Base-by-base conservation (phyloP, 2,329 filamentous ascomycete genomes). In the Diaporthe helianthi region DNA sequence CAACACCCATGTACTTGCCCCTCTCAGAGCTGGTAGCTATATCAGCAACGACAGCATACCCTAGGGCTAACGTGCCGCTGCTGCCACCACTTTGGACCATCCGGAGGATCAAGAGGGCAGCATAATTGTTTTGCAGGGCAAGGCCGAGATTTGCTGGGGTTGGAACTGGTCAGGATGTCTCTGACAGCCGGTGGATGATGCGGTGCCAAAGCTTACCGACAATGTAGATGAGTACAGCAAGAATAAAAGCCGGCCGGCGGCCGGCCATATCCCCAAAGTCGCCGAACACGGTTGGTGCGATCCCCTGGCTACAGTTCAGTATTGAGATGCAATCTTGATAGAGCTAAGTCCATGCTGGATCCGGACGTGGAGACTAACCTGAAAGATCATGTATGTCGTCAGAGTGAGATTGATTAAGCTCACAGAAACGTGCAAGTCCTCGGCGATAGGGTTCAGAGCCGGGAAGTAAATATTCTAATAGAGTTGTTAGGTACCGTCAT, bases 11-110 rank as follows among this genome's bases (percentile, higher is more conserved):
- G 75, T 92, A 94, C 68, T 85, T 87, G 3, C 92, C 93, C 73
- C 93, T 83, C 77, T 95, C 91, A 0, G 87, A 84, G 54, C 86
- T 89, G 0, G 90, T 88, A 0, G 89, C 85, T 6, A 94, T 84
- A 74, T 96, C 93, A 0, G 90, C 89, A 17, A 94, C 86, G 1
- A 93, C 88, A 2, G 89, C 92, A 71, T 86, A 91, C 0, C 87
- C 88, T 1, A 96, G 82, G 0, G 92, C 90, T n/a, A 93, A 83
- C 0, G 90, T 91, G 0, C 89, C 89, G 73, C 88, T 90, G 76
- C 87, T 90, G 0, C 91, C 90, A 0, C 83, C 83, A 38, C 87
- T 89, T 74, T 92, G 90, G 3, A 91, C 69, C 79, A 87, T 88
- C 0, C 90, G 84, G 10, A 92, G 78, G 2, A 90, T 80, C 38